Evolutionary conservation across 306 rosid species (phyloP).

Genomic region (Cucurbita argyrosperma): DNA sequence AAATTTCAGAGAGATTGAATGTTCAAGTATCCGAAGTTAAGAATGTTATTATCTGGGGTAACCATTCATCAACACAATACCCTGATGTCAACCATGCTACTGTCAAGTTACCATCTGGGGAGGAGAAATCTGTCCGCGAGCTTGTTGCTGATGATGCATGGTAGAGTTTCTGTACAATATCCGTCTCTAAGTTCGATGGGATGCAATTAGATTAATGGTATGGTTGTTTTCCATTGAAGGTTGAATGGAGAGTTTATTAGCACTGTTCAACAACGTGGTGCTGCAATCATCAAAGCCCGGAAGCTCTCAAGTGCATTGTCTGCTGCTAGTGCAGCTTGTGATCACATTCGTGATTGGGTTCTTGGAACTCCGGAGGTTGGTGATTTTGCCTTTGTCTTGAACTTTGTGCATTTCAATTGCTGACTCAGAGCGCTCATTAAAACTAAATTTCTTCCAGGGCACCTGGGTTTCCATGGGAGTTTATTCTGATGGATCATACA

Average conservation of each 20-base stretch:
- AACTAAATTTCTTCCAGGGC: constrained; percentile 37
- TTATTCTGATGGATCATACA: constrained; percentile 92
- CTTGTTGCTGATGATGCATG: constrained; percentile 82
- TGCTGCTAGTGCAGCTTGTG: constrained; percentile 97
- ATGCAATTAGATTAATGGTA: background rate
- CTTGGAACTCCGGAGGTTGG: constrained; percentile 94
- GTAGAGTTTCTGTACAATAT: constrained; percentile 20
- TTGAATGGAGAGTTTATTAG: constrained; percentile 78
- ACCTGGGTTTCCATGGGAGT: constrained; percentile 98
- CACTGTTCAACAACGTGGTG: constrained; percentile 99
- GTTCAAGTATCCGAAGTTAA: constrained; percentile 82
- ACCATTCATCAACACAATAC: constrained; percentile 92
- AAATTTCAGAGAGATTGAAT: constrained; percentile 75
- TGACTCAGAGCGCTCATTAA: background rate
- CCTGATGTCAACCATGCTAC: constrained; percentile 97
- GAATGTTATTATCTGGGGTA: constrained; percentile 94
- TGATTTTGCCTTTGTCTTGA: background rate
- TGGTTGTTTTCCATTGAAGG: constrained; percentile 25
- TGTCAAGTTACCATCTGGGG: constrained; percentile 58
- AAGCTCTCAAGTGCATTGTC: constrained; percentile 91
- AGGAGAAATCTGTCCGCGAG: constrained; percentile 58
- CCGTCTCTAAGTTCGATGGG: background rate
- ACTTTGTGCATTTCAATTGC: background rate
- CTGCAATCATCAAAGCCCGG: constrained; percentile 93
- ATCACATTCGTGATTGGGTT: constrained; percentile 95